Evolutionary conservation across 2,329 filamentous ascomycete species (phyloP), one percentile per base, ranked within the genome.

Genomic region (Talaromyces sp.): DNA sequence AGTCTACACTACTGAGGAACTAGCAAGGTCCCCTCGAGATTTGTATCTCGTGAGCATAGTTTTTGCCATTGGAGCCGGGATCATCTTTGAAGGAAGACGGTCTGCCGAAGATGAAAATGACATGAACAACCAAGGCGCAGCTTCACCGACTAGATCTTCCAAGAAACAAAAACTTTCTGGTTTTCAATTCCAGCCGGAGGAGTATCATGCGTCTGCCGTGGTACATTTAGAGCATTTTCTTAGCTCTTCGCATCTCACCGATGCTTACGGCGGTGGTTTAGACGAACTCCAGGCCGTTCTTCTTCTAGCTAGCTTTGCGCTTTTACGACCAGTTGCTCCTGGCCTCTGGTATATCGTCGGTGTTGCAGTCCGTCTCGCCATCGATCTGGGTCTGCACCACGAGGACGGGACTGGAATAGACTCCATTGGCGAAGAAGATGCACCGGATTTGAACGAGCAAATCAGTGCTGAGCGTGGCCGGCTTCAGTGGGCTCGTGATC

Each of bases 281-380:
- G 93, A 97, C 73, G 93, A 97, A 71, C 80, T 98, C 57, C 94
- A 98, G 72, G 92, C 92, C n/a, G 93, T 98, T 7, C 78, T 98
- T 56, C 80, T 98, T 50, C 82, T 98, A 53, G 93, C 94, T 52
- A 92, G 92, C 60, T 96, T 98, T 81, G 94, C 94, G 7, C 81
- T 99, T 56, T 82, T 98, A 65, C 85, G 94, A 60, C 95, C 95
- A 1, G 92, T 98, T 27, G 92, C 94, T 1, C 94, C 94, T 0
- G 95, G 95, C 14, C 79, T 98, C 52, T 98, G 94, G 94, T 98
- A 98, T 76, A 98, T 98, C 64, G 91, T 96, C 63, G 95, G 95
- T 10, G 93, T 97, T 51, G 94, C 94, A 5, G 89, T 96, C 63
- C 88, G 95, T 42, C 78, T 98, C 58, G 94, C 92, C 6, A 89